phyloP scores from a whole-genome alignment of 352 stramenopile species.

The Globisporangium nagaii region DNA sequence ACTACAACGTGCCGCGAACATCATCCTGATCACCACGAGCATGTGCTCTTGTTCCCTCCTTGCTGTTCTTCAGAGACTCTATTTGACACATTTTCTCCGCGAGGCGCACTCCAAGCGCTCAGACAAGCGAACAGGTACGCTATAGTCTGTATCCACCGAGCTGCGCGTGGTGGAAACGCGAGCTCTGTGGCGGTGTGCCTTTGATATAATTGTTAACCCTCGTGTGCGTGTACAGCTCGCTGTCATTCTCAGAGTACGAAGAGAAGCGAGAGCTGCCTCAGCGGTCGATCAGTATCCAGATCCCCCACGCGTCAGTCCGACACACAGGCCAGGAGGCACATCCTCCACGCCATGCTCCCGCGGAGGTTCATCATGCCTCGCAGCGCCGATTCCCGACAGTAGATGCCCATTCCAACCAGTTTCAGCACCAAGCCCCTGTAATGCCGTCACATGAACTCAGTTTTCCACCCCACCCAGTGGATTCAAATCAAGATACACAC shows the following conservation, averaged over 20 bases:
- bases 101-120: constrained; percentile 30
- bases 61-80: constrained; percentile 27
- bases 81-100: constrained; percentile 62
- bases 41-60: background rate
- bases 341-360: background rate
- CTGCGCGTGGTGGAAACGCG: background rate
- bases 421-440: background rate
- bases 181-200: no score
- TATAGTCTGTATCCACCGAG: background rate
- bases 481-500: background rate
- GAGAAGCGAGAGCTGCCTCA: background rate
- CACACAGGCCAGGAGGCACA: background rate
- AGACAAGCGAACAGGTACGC: constrained; percentile 38
- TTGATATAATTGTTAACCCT: no score
- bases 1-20: no score
- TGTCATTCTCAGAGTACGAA: constrained; percentile 3
- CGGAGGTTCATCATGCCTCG: background rate
- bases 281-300: background rate
- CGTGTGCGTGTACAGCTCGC: constrained; percentile 1
- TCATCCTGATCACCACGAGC: background rate
- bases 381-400: background rate
- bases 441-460: background rate
- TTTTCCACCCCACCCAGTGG: background rate
- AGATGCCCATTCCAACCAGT: background rate
- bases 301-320: background rate